Evolutionary conservation across 257 asterid species (phyloP).

Genomic region (Verbascum thapsus): DNA sequence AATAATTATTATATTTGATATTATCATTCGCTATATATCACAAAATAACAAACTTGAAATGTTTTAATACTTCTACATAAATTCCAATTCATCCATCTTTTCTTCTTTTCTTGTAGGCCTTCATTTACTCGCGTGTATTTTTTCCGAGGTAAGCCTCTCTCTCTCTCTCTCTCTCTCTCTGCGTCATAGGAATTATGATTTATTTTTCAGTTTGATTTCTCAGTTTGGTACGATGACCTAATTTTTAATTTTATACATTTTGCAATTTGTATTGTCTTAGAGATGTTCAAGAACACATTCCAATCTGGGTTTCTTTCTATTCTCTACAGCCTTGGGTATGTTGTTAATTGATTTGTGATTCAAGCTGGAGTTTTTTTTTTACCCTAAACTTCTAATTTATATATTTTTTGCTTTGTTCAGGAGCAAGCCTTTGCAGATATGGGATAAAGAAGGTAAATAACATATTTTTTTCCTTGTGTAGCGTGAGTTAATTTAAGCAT

Average conservation of each 20-base stretch:
- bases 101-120: too few species aligned
- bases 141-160: too few species aligned
- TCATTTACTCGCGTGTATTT: too few species aligned
- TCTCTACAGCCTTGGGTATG: constrained; percentile 92
- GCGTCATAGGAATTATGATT: too few species aligned
- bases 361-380: not conserved
- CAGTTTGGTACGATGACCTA: not conserved
- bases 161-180: not conserved
- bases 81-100: too few species aligned
- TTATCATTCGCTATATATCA: too few species aligned
- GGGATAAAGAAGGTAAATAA: constrained; percentile 88
- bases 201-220: too few species aligned
- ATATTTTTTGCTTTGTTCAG: constrained; percentile 38
- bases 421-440: constrained; percentile 98
- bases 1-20: too few species aligned
- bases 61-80: too few species aligned
- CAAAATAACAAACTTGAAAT: too few species aligned
- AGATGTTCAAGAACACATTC: constrained; percentile 93
- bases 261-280: constrained; percentile 17
- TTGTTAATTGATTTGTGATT: not conserved
- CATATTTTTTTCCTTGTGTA: not conserved
- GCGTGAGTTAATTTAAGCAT: constrained; percentile 9
- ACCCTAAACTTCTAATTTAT: not conserved
- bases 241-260: not conserved
- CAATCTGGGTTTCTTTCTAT: constrained; percentile 95